phyloP scores from a whole-genome alignment of 1,284 basidiomycete species.

The Anthracocystis walkeri region DNA sequence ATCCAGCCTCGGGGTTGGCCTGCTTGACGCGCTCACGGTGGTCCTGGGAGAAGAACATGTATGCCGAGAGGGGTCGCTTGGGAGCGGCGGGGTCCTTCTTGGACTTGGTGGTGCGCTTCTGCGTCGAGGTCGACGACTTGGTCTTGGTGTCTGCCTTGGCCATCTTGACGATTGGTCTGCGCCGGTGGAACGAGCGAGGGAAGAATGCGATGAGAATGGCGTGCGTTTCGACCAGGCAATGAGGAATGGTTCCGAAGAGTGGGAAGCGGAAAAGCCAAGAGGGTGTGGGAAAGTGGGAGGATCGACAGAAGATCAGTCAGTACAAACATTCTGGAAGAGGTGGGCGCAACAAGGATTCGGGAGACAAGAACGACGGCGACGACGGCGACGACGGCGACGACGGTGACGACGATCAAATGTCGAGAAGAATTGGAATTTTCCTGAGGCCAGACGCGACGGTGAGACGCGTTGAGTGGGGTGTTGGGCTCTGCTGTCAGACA shows the following conservation, averaged over 20 bases:
- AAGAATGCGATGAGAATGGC: background rate
- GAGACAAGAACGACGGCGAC: background rate
- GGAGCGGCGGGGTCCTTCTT: slow-evolving; percentile 80
- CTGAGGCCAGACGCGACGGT: slow-evolving; percentile 16
- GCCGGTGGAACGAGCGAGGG: background rate
- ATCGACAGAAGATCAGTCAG: slow-evolving; percentile 17
- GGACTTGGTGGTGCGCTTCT: slow-evolving; percentile 59
- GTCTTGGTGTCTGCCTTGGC: slow-evolving; percentile 62
- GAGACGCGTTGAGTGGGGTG: slow-evolving; percentile 25
- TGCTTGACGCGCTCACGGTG: slow-evolving; percentile 93
- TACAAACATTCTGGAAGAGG: background rate
- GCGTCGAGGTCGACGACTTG: slow-evolving; percentile 55
- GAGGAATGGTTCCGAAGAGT: background rate
- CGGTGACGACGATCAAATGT: slow-evolving; percentile 14
- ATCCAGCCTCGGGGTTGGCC: slow-evolving; percentile 93
- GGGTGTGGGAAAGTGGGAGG: background rate
- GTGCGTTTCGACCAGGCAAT: background rate
- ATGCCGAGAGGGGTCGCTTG: slow-evolving; percentile 90
- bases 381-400: too few species aligned
- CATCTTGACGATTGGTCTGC: slow-evolving; percentile 50
- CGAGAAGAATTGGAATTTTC: slow-evolving; percentile 28
- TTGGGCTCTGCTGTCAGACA: background rate
- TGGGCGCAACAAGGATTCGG: background rate
- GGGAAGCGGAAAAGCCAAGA: too few species aligned
- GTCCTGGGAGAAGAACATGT: slow-evolving; percentile 98